Percentiles rank a stretch among this genome's conserved stretches.
Evolutionary conservation across 2,329 filamentous ascomycete species (phyloP).

Genomic region (Trichoderma guizhouense): DNA sequence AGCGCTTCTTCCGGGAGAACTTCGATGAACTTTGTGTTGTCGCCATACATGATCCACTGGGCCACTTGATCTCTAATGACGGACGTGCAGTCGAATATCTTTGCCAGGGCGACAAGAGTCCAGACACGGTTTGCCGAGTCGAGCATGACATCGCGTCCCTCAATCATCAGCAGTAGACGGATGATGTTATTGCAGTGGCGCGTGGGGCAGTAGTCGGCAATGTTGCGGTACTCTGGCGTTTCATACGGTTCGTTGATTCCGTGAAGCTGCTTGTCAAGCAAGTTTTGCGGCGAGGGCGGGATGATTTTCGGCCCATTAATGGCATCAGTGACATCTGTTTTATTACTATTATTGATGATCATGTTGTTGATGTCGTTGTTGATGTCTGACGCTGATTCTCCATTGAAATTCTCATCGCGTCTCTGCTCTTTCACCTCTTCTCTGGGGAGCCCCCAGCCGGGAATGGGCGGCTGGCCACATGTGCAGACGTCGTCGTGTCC

Average conservation of each 20-base stretch:
- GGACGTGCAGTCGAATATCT: conserved; percentile 51
- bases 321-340: background rate
- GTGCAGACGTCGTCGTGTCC: conserved; percentile 42
- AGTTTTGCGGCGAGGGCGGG: conserved; percentile 10
- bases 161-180: conserved; percentile 57
- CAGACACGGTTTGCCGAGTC: conserved; percentile 65
- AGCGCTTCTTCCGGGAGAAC: conserved; percentile 60
- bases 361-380: background rate
- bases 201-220: conserved; percentile 60
- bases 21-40: conserved; percentile 59
- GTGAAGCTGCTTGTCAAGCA: conserved; percentile 7
- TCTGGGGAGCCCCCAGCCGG: background rate
- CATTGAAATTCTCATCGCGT: no score
- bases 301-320: background rate
- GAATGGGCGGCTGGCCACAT: conserved; percentile 24
- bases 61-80: conserved; percentile 48
- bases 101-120: conserved; percentile 62
- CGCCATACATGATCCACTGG: conserved; percentile 55
- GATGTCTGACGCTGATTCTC: background rate
- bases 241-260: conserved; percentile 18
- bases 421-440: background rate
- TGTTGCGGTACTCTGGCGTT: conserved; percentile 33
- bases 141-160: conserved; percentile 51
- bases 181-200: conserved; percentile 63
- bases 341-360: background rate